Evolutionary conservation across 129 eudicot genomes (phyloP).

Genomic region (Chrysanthemum lavandulifolium): DNA sequence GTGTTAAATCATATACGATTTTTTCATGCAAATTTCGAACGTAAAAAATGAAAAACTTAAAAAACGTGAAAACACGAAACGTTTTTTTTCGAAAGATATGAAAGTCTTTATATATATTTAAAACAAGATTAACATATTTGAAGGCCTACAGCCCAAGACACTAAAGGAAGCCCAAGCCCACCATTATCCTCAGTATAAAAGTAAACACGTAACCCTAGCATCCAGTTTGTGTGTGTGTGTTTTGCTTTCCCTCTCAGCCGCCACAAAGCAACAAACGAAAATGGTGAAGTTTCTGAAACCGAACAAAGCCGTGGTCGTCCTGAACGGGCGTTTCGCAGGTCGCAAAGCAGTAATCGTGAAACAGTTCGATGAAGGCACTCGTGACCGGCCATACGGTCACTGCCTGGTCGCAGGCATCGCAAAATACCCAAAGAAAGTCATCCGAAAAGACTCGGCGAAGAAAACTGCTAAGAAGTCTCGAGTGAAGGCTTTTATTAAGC

Average conservation of each 20-base stretch:
- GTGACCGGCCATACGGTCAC: conserved; percentile 73
- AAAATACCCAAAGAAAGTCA: conserved; percentile 69
- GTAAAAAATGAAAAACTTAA: too few species aligned
- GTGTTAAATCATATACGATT: too few species aligned
- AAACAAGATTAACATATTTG: too few species aligned
- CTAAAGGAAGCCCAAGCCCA: neutral
- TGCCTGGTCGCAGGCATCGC: conserved; percentile 61
- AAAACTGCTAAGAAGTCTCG: conserved; percentile 50
- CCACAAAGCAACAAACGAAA: conserved; percentile 6
- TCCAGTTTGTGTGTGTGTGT: neutral
- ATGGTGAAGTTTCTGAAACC: conserved; percentile 77
- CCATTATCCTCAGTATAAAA: conserved; percentile 24
- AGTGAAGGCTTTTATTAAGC: conserved; percentile 66
- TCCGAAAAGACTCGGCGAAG: conserved; percentile 69
- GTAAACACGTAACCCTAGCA: conserved; percentile 15
- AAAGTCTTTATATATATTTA: too few species aligned
- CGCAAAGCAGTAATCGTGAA: conserved; percentile 54
- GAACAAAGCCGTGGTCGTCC: conserved; percentile 66
- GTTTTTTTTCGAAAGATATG: too few species aligned
- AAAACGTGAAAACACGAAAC: too few species aligned
- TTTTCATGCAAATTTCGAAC: too few species aligned
- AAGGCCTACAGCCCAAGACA: too few species aligned
- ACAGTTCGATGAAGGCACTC: conserved; percentile 65
- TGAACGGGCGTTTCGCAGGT: conserved; percentile 65
- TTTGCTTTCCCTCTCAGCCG: conserved; percentile 8